Evolutionary conservation across 164 flowering plant species (phyloP).

Genomic region (Litsea cubeba): DNA sequence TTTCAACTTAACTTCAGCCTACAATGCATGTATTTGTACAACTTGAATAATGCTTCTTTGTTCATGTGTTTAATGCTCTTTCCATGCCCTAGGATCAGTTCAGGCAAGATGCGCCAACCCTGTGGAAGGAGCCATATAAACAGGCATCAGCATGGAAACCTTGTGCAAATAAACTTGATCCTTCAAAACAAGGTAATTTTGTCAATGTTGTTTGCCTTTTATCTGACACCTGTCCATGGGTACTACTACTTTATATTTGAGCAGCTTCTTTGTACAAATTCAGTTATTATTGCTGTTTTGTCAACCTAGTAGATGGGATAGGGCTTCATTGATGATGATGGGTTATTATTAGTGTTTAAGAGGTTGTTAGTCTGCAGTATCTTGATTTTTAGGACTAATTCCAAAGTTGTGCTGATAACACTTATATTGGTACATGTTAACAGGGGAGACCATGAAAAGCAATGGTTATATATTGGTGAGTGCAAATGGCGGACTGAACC

Average conservation of each 20-base stretch:
- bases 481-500: constrained; percentile 99
- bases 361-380: background rate
- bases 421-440: background rate
- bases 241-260: background rate
- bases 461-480: constrained; percentile 81
- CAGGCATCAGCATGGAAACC: constrained; percentile 75
- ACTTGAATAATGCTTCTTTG: background rate
- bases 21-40: background rate
- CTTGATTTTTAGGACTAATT: background rate
- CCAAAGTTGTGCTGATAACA: background rate
- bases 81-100: constrained; percentile 43
- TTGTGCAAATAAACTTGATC: constrained; percentile 48
- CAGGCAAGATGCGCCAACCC: constrained; percentile 30
- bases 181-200: constrained; percentile 27
- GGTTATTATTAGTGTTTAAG: background rate
- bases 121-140: constrained; percentile 61
- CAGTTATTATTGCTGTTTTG: too few species aligned
- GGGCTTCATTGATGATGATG: too few species aligned
- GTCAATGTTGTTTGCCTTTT: background rate
- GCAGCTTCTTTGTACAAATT: background rate
- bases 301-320: too few species aligned
- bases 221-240: background rate
- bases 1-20: background rate
- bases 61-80: constrained; percentile 2
- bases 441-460: constrained; percentile 38